Conservation (phyloP, 352 stramenopile species). For the Phytophthora cryptogea region DNA sequence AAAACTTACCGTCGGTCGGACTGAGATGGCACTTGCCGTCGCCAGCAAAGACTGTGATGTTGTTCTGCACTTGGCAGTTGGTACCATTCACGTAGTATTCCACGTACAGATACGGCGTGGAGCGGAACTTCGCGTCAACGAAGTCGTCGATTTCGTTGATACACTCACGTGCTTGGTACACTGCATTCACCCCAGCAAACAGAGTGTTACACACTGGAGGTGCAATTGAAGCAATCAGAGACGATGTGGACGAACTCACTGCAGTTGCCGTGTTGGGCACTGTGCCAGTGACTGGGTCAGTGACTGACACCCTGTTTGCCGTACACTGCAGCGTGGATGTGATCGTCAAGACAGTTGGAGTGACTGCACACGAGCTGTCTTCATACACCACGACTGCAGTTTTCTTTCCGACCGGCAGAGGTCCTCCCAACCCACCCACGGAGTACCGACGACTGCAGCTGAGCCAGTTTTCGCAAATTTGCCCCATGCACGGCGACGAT, state of each 20-base stretch:
- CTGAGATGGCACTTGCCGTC: constrained; percentile 20
- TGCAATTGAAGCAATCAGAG: not conserved
- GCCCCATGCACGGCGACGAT: constrained; percentile 8
- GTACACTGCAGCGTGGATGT: constrained; percentile 4
- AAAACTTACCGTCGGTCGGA: not conserved
- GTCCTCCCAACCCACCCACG: constrained; percentile 4
- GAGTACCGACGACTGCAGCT: constrained; percentile 1
- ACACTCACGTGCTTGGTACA: constrained; percentile 13
- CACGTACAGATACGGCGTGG: constrained; percentile 9
- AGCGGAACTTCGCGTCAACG: constrained; percentile 1
- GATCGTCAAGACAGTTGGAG: constrained; percentile 3
- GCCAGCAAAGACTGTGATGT: constrained; percentile 6
- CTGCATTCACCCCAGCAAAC: not conserved
- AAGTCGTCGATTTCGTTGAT: not conserved
- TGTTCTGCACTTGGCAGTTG: constrained; percentile 10
- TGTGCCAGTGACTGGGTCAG: too few species aligned
- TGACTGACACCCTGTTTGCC: too few species aligned
- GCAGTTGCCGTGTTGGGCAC: too few species aligned
- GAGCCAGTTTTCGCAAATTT: constrained; percentile 1
- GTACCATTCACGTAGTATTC: constrained; percentile 16
- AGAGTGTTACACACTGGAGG: constrained; percentile 4
- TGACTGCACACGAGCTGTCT: constrained; percentile 10
- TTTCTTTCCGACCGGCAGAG: constrained; percentile 4
- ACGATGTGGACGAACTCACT: too few species aligned
- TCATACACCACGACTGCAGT: constrained; percentile 9